Evolutionary conservation across 768 basidiomycete species (phyloP).

Genomic region (Tulasnella sp.): DNA sequence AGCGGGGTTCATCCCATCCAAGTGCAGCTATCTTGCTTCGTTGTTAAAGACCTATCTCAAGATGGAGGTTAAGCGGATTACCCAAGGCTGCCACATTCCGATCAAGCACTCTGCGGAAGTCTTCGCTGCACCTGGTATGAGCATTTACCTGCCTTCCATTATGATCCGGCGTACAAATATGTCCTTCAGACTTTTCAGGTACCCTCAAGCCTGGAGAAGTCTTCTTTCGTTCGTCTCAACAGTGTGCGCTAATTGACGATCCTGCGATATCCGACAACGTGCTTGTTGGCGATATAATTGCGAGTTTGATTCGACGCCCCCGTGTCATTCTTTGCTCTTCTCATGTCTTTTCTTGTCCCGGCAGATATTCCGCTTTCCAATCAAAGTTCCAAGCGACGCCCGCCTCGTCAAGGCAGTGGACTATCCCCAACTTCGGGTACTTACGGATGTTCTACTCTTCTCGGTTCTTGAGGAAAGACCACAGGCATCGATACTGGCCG

Average conservation of each 20-base stretch:
- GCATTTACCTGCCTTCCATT: not conserved
- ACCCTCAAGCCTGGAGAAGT: constrained; percentile 67
- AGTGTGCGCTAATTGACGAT: not conserved
- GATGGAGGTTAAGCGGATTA: constrained; percentile 55
- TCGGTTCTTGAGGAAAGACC: constrained; percentile 49
- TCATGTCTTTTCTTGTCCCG: not conserved
- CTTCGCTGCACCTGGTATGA: constrained; percentile 68
- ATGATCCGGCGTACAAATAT: not conserved
- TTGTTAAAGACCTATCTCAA: constrained; percentile 38
- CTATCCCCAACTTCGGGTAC: constrained; percentile 1
- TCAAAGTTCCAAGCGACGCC: constrained; percentile 10
- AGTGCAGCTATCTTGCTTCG: constrained; percentile 42
- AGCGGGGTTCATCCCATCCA: constrained; percentile 63
- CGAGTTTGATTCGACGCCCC: not conserved
- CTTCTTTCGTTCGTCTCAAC: constrained; percentile 53
- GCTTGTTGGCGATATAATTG: not conserved
- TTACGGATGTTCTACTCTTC: constrained; percentile 40
- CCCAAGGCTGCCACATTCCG: constrained; percentile 59
- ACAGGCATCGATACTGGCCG: constrained; percentile 59
- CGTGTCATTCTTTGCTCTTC: not conserved
- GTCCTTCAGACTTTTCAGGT: constrained; percentile 60
- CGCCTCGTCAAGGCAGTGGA: constrained; percentile 31
- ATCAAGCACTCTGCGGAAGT: constrained; percentile 58
- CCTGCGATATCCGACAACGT: not conserved
- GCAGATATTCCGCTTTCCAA: constrained; percentile 30